Base-by-base conservation (phyloP, 805 yeast genomes). In the Pichia heedii region DNA sequence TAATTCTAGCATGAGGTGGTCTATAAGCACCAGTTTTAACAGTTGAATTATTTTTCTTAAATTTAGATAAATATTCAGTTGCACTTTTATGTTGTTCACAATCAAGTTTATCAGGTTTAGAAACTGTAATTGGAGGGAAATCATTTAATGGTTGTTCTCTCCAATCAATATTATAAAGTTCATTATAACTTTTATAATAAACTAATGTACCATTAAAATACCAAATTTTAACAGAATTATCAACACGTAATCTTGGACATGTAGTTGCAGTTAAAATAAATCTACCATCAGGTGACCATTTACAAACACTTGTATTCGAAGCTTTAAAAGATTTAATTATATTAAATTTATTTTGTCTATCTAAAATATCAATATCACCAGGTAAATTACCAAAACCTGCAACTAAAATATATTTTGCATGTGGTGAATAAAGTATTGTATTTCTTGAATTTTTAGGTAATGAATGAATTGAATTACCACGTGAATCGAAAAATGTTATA, bases 351-450 rank as follows among this genome's bases (percentile, higher is more conserved):
- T 82, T 79, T 62, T 80, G 86, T 60, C 97, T 84, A 68, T 93
- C 98, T 60, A 88, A 80, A 48, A 93, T 82, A 61, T 94, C 97
- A 46, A 93, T 94, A 15, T 89, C 79, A 48, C 99, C 99, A 68
- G 90, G 97, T 61, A 93, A 75, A 65, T 93, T 93, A 55, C 99
- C 99, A 65, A 93, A 93, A 4, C 99, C 99, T 10, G 96, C 97
- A 49, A 89, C 90, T 48, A 93, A 70, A 40, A 94, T 81, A 56
- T 79, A 90, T 54, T 85, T 78, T 33, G 94, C 97, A 57, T 89
- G 95, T 7, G 98, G 98, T 9, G 97, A 88, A 63, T 85, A 93
- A 50, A 82, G 65, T 52, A 93, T 77, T 26, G 96, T 86, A 66
- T 93, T 93, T 61, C 93, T 81, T 42, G 97, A 82, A 37, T 85